Base-by-base conservation (phyloP, 2,329 filamentous ascomycete species). In the Alternaria burnsii region DNA sequence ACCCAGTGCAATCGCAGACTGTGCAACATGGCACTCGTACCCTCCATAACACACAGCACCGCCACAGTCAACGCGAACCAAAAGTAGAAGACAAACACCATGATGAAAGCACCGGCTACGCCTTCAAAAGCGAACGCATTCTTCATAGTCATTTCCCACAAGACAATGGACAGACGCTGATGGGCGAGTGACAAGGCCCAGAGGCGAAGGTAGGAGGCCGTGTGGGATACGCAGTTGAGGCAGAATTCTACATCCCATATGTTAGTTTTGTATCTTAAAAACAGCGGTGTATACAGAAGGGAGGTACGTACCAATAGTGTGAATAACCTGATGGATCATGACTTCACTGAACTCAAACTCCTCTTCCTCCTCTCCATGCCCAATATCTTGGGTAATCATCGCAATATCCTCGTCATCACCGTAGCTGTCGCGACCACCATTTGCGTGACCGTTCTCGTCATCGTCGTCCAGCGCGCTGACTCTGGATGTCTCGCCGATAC, bases 281-380 rank as follows among this genome's bases (percentile, higher is more conserved):
- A 12, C 0, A 11, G 30, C 3, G 30, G 1, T 38, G 44, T 18
- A 4, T 11, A 1, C 12, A 4, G 14, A 12, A 52, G 16, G 16
- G 14, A n/a, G 40, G 12, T 14, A 36, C n/a, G 3, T 88, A 94
- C 92, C 93, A 74, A 98, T 98, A 18, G 94, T 98, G 83, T 98
- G 96, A 75, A 99, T 99, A 77, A 97, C 88, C 80, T 99, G 95
- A 82, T 99, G 95, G 76, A 99, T 99, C 93, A 99, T 97, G 66
- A 93, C 87, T 79, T 99, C 95, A 61, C 91, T 88, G 78, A 99
- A 99, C 72, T 99, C 95, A 78, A 99, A 99, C 76, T 99, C 95
- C 74, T 95, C 94, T 71, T 97, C 92, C 70, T 94, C 94, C 50
- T 92, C 92, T 43, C 89, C 87, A 36, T 80, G 80, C 11, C 77